A percentile compares a stretch with the other conserved stretches of the same genome.
These are phyloP conservation scores for Prosopis cineraria DNA, from an alignment of 306 rosid species.

Conservation along the genomic window DNA sequence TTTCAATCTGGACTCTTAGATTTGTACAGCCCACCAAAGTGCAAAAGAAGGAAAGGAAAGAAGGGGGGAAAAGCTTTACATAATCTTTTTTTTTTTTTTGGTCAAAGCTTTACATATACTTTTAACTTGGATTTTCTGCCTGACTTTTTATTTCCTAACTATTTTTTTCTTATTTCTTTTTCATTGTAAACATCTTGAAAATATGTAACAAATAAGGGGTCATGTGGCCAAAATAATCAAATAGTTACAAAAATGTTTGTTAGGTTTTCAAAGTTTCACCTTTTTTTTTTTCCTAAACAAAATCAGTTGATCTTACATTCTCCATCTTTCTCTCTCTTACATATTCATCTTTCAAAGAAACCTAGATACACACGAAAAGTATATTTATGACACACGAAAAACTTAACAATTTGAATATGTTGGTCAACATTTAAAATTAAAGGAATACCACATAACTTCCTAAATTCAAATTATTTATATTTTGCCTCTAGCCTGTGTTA, in stretches of 20 bases:
- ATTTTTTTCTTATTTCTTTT: too few species aligned
- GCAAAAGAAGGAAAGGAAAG: neutral
- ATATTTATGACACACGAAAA: neutral
- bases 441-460: neutral
- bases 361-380: neutral
- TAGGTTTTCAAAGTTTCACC: too few species aligned
- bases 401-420: neutral
- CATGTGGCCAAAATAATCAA: too few species aligned
- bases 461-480: neutral
- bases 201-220: too few species aligned
- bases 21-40: neutral
- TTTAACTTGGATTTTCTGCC: too few species aligned
- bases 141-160: too few species aligned
- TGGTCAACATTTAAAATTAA: neutral
- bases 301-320: neutral
- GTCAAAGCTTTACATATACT: too few species aligned
- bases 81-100: too few species aligned
- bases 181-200: too few species aligned
- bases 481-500: neutral
- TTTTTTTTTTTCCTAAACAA: neutral
- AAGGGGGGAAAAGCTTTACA: too few species aligned
- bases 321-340: neutral
- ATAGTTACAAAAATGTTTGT: too few species aligned
- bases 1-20: neutral
- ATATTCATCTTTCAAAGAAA: neutral